Base-by-base conservation (phyloP, 306 rosid genomes). In the Glycyrrhiza uralensis region DNA sequence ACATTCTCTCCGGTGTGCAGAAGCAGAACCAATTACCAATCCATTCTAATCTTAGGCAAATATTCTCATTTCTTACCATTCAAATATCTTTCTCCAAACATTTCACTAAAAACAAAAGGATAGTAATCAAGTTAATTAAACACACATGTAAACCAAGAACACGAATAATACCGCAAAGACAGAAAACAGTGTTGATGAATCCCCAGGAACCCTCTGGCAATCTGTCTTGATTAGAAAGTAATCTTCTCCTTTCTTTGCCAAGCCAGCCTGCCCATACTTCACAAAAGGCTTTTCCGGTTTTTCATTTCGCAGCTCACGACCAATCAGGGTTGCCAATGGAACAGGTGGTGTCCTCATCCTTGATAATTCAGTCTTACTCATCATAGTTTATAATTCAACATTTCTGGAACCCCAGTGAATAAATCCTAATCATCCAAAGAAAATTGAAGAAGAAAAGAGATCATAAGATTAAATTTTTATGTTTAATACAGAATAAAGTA, bases 181-280 rank as follows among this genome's bases (percentile, higher is more conserved):
- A 13, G 96, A 91, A 84, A 95, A 95, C 33, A 82, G 63, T 2
- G 99, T 89, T 6, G 95, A 85, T 0, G 85, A 78, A 81, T 91
- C 85, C 22, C 89, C 95, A 8, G 86, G 93, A 84, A 88, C 77
- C 76, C 96, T 83, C 35, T 81, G 86, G 86, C 89, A 91, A 63
- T 95, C 97, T 0, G 79, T 86, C 79, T 88, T 95, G 69, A 95
- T 88, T 47, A 95, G 79, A 85, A 86, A 95, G 83, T 87, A 95
- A 81, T 95, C 97, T 83, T 95, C 99, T 70, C 99, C 99, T 76
- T 95, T 95, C 88, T 87, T 95, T 13, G 97, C 97, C 95, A 95
- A 85, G 71, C 93, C 99, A 72, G 99, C 96, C 78, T 95, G 99
- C 23, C 99, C 99, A 74, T 83, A 85, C 86, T 92, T 95, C 41